Base-by-base conservation (phyloP, 2,329 filamentous ascomycete species). In the Plectosphaerella sp. region DNA sequence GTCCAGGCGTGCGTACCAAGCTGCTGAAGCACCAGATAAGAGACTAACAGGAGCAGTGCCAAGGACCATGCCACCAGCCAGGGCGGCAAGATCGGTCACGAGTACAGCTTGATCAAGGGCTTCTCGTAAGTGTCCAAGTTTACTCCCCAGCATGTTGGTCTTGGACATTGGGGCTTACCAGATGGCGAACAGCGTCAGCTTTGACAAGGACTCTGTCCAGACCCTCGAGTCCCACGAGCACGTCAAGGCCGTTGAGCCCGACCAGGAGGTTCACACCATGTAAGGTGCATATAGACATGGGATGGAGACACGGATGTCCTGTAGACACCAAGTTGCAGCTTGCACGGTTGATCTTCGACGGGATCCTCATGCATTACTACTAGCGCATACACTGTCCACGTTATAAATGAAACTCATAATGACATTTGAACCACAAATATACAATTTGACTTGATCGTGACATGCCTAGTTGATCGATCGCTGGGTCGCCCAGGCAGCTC, bases 51-150 rank as follows among this genome's bases (percentile, higher is more conserved):
- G 15, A 39, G 11, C 62, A 91, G 88, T 49, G 87, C 88, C 55
- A 96, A 96, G 84, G 74, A 92, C 68, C 74, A 86, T 54, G 88
- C 86, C 61, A 73, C 68, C 54, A 80, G 87, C 42, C 83, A 93
- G 67, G 93, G 93, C 65, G 93, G 91, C 67, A 84, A 83, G 70
- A 94, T 97, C 73, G 83, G 75, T 51, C 85, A 94, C 62, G 89
- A 94, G 69, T 96, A 90, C 78, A 86, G 74, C 55, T 73, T 96
- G 62, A 91, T 96, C 80, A 95, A 93, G 76, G 92, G 88, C 53
- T 97, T 97, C 76, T 86, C 89, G 93, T 97, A 84, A 61, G 89
- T 78, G 46, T 35, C 24, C n/a, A 5, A 53, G 8, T 12, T 33
- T 7, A 5, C 8, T 33, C 28, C 28, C 3, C 28, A 5, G 22